Conservation (phyloP, 225 moss, liverwort and hornwort species). For the Pseudoscleropodium purum region DNA sequence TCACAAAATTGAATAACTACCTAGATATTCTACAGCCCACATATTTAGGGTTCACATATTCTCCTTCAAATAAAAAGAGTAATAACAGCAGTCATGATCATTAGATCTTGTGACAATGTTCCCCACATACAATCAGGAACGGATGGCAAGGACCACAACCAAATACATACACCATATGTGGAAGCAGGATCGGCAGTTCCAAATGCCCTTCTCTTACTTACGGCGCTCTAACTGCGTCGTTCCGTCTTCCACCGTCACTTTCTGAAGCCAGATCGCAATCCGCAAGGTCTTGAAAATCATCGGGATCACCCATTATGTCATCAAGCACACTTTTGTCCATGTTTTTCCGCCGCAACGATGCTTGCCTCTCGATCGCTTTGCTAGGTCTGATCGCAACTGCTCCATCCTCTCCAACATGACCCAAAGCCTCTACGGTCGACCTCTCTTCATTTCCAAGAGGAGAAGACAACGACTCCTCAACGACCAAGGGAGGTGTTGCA, state of each 20-base stretch:
- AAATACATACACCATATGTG: conserved; percentile 56
- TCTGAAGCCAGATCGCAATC: conserved; percentile 68
- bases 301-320: conserved; percentile 96
- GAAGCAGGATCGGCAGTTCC: conserved; percentile 68
- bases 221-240: conserved; percentile 94
- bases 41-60: conserved; percentile 26
- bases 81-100: conserved; percentile 54
- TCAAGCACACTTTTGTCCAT: conserved; percentile 86
- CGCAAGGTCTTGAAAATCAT: conserved; percentile 89
- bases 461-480: conserved; percentile 30
- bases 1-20: conserved; percentile 26
- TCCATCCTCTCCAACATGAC: conserved; percentile 24
- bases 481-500: conserved; percentile 22
- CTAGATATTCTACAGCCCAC: conserved; percentile 40
- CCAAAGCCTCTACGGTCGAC: conserved; percentile 10
- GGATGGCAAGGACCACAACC: conserved; percentile 64
- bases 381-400: conserved; percentile 17
- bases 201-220: conserved; percentile 88
- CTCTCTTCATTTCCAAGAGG: conserved; percentile 21
- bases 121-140: conserved; percentile 69
- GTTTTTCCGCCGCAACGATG: conserved; percentile 48
- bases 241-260: conserved; percentile 74
- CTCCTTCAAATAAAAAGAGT: conserved; percentile 37
- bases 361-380: conserved; percentile 45
- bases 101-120: conserved; percentile 56